Evolutionary conservation across 2,329 filamentous ascomycete species (phyloP).

Genomic region (Cladosporium phlei): DNA sequence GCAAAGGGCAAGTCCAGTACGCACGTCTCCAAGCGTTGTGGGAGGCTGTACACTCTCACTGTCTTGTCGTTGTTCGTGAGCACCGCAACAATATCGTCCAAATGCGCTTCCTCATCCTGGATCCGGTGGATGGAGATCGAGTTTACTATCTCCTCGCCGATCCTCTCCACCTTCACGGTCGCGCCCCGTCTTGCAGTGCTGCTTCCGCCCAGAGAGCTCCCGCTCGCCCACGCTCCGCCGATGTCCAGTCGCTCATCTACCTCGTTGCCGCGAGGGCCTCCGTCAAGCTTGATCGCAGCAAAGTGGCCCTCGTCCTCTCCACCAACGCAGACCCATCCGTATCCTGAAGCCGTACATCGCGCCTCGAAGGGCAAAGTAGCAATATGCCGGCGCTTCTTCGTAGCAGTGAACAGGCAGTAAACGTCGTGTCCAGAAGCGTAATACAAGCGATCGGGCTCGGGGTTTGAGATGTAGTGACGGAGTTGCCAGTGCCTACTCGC

Average conservation of each 20-base stretch:
- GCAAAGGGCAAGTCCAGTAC: constrained; percentile 71
- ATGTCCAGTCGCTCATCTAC: constrained; percentile 7
- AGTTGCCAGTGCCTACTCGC: constrained; percentile 66
- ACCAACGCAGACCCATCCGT: constrained; percentile 86
- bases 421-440: constrained; percentile 70
- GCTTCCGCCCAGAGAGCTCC: constrained; percentile 1
- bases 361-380: constrained; percentile 62
- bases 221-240: constrained; percentile 5
- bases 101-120: constrained; percentile 45
- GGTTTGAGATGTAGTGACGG: constrained; percentile 80
- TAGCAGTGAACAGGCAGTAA: constrained; percentile 56
- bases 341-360: constrained; percentile 79
- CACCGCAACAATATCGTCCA: constrained; percentile 59
- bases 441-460: constrained; percentile 72
- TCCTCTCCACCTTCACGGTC: constrained; percentile 52
- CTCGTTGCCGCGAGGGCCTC: constrained; percentile 22
- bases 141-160: constrained; percentile 62
- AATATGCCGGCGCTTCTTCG: constrained; percentile 70
- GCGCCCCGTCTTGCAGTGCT: constrained; percentile 49
- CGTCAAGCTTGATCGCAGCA: constrained; percentile 64
- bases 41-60: constrained; percentile 75
- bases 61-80: constrained; percentile 89
- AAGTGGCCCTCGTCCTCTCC: constrained; percentile 82
- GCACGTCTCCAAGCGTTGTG: constrained; percentile 62
- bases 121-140: constrained; percentile 61